Percentiles rank a stretch among this genome's conserved stretches.
These are phyloP conservation scores for Spergularia marina DNA, from an alignment of 148 eudicot genomes.

Conservation along the genomic window DNA sequence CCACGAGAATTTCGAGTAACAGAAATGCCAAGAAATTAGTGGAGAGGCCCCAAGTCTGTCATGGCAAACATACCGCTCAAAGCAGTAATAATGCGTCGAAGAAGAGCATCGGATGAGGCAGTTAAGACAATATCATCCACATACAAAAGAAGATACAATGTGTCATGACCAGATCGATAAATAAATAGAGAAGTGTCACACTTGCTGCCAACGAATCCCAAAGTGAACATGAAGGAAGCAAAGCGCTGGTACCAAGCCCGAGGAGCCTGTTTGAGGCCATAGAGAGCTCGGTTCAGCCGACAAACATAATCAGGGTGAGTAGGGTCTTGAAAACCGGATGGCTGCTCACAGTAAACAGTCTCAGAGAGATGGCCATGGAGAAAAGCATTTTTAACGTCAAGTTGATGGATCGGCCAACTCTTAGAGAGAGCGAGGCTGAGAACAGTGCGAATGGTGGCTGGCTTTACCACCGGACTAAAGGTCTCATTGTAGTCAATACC, in stretches of 20 bases:
- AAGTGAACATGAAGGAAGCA: not conserved
- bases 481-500: too few relatives aligned
- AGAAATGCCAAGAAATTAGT: conserved; percentile 7
- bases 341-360: conserved; percentile 6
- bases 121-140: conserved; percentile 8
- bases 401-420: too few relatives aligned
- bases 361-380: not conserved
- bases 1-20: not conserved
- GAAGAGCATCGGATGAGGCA: not conserved
- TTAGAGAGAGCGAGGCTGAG: too few relatives aligned
- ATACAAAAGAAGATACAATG: not conserved
- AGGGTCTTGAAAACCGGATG: not conserved
- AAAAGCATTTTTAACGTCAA: too few relatives aligned
- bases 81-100: not conserved
- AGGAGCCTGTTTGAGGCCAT: conserved; percentile 11
- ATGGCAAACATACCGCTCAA: not conserved
- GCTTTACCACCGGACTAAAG: too few relatives aligned
- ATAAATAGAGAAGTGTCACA: not conserved
- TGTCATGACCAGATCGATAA: not conserved
- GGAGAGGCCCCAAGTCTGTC: not conserved
- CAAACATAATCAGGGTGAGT: not conserved
- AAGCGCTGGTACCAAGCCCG: conserved; percentile 10
- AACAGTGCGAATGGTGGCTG: too few relatives aligned
- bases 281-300: not conserved
- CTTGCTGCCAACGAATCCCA: not conserved